A percentile compares a stretch with the other conserved stretches of the same genome.
Evolutionary conservation across 352 stramenopile species (phyloP).

Genomic region (Aphanomyces stellatus): DNA sequence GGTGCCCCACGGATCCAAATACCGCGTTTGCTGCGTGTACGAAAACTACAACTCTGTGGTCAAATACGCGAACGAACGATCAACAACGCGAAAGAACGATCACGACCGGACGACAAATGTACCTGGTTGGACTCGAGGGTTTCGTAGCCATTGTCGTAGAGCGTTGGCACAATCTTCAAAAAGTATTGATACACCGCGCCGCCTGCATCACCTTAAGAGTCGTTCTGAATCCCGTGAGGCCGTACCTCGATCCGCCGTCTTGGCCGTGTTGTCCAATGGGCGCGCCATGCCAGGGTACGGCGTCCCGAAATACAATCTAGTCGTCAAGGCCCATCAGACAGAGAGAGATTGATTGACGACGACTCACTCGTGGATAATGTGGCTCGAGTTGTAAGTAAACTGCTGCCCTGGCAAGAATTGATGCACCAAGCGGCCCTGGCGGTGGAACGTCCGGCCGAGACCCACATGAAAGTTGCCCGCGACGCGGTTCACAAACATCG

Average conservation of each 20-base stretch:
- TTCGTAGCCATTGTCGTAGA: constrained; percentile 69
- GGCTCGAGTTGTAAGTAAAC: constrained; percentile 67
- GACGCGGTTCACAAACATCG: constrained; percentile 81
- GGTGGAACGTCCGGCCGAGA: constrained; percentile 71
- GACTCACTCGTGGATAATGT: constrained; percentile 55
- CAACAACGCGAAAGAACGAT: too few species aligned
- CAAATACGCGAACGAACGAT: not conserved
- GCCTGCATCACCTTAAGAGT: constrained; percentile 25
- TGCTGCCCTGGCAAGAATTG: constrained; percentile 76
- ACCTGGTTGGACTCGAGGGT: constrained; percentile 66
- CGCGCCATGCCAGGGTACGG: constrained; percentile 31
- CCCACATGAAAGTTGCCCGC: constrained; percentile 81
- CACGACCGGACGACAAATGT: not conserved
- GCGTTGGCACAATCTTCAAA: constrained; percentile 82
- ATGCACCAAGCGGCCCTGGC: constrained; percentile 65
- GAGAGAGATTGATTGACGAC: not conserved
- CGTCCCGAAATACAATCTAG: constrained; percentile 57
- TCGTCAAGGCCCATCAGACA: not conserved
- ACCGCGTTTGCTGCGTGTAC: constrained; percentile 73
- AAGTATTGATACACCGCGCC: constrained; percentile 82
- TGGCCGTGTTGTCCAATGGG: constrained; percentile 47
- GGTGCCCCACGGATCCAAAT: constrained; percentile 53
- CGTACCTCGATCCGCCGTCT: constrained; percentile 28
- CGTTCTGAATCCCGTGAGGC: not conserved
- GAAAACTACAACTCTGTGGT: constrained; percentile 40